Evolutionary conservation across 2,329 filamentous ascomycete genomes (phyloP).

Genomic region (Leptographium radiaticola): DNA sequence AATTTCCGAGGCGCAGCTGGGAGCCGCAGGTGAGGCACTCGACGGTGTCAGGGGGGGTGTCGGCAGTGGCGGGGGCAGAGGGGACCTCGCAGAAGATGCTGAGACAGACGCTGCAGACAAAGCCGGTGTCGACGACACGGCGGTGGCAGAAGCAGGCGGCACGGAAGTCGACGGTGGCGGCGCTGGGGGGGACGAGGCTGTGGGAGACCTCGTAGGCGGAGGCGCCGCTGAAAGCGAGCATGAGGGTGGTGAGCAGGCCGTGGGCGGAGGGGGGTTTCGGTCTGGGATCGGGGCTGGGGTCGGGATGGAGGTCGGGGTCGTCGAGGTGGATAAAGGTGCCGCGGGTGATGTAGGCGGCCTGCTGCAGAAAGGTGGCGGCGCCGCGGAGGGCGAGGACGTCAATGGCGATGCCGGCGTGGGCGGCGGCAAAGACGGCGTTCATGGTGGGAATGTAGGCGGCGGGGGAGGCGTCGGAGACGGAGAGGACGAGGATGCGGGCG

Average conservation of each 20-base stretch:
- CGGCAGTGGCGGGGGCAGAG: background rate
- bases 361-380: slow-evolving; percentile 83
- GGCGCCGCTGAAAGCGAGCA: slow-evolving; percentile 62
- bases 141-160: slow-evolving; percentile 98
- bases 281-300: no score
- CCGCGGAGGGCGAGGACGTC: slow-evolving; percentile 82
- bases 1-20: slow-evolving; percentile 58
- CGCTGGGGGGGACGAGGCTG: slow-evolving; percentile 59
- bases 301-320: slow-evolving; percentile 12
- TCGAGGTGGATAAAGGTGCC: slow-evolving; percentile 39
- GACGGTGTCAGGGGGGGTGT: slow-evolving; percentile 18
- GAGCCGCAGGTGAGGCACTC: slow-evolving; percentile 78
- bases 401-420: slow-evolving; percentile 76
- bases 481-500: slow-evolving; percentile 78
- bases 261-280: slow-evolving; percentile 44
- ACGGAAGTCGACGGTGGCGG: slow-evolving; percentile 84
- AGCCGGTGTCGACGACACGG: slow-evolving; percentile 79
- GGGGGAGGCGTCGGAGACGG: slow-evolving; percentile 72
- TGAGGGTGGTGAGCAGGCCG: slow-evolving; percentile 80
- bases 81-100: slow-evolving; percentile 72
- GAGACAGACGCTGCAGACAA: slow-evolving; percentile 90
- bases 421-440: slow-evolving; percentile 95
- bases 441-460: slow-evolving; percentile 96
- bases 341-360: slow-evolving; percentile 56
- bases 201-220: slow-evolving; percentile 14